Evolutionary conservation across 495 filamentous ascomycete species (phyloP), one percentile per base, ranked within the genome.

Genomic region (Hypoxylon intermedium): DNA sequence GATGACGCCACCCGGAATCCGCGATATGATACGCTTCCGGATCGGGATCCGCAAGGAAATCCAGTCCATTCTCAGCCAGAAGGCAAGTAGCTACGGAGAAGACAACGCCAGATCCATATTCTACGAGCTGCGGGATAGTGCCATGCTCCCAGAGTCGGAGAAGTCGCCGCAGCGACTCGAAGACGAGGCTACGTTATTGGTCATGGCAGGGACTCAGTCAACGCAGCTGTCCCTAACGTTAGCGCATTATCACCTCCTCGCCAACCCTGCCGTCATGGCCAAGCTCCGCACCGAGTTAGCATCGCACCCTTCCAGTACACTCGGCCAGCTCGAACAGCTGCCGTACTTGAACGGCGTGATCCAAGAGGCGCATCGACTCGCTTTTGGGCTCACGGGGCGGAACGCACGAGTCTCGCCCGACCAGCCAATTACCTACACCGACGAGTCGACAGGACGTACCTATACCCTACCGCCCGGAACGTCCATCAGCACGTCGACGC

Each of bases 271-370:
- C 1, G 26, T 51, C 12, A 49, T 73, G n/a, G n/a, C 24, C 6
- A 71, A 65, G 26, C 63, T 77, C 3, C 69, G 71, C 26, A 45
- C 57, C n/a, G 74, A 79, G 58, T 58, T 79, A 18, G 31, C 28
- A 11, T 53, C 63, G 11, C 46, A 43, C 6, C 38, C 59, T 11
- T 60, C 68, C 4, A 65, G 45, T 11, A 40, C 51, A n/a, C 18
- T 49, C 7, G 26, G 46, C 1, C 51, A 74, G 19, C 69, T 76
- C 0, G 71, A 73, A 23, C 52, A 73, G 47, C 70, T 79, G 1
- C 70, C 75, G 0, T 80, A 80, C 53, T 54, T 78, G 0, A 58
- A 28, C 6, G 74, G 65, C 0, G 67, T 74, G 7, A 70, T 75
- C 11, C 62, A 72, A 50, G 75, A 77, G 56, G 74, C 64, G 4